Percentiles rank a stretch among this genome's conserved stretches.
These are phyloP conservation scores for Citeromyces siamensis DNA, from an alignment of 1,139 yeast species.

Conservation along the genomic window DNA sequence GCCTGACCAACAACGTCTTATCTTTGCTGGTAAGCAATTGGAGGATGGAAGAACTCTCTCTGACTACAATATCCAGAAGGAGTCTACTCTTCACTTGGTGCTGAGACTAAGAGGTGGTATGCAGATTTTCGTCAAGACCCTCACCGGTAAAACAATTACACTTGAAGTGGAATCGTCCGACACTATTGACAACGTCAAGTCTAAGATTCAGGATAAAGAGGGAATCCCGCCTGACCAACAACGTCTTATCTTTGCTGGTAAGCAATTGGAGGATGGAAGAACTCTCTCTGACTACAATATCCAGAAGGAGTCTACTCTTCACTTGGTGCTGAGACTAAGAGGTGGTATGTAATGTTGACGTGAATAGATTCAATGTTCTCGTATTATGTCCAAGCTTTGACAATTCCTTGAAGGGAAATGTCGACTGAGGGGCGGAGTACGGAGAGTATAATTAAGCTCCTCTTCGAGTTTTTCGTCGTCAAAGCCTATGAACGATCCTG, in stretches of 20 bases:
- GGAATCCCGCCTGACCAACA: conserved; percentile 80
- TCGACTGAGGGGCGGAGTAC: conserved; percentile 6
- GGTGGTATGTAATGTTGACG: conserved; percentile 26
- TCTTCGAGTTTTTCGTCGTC: conserved; percentile 6
- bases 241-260: conserved; percentile 48
- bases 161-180: not conserved
- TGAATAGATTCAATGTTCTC: conserved; percentile 6
- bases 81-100: conserved; percentile 95
- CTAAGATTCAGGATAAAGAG: conserved; percentile 98
- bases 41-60: conserved; percentile 98
- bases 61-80: conserved; percentile 99
- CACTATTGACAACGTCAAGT: conserved; percentile 64
- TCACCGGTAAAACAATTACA: conserved; percentile 92
- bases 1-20: conserved; percentile 99
- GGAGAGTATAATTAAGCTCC: conserved; percentile 3
- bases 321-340: conserved; percentile 44
- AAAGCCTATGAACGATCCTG: conserved; percentile 11
- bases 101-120: conserved; percentile 97
- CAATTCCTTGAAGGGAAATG: conserved; percentile 10
- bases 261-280: conserved; percentile 47
- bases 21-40: conserved; percentile 99
- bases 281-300: conserved; percentile 45
- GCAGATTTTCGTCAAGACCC: conserved; percentile 97
- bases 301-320: conserved; percentile 43
- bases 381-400: conserved; percentile 14